A percentile compares a stretch with the other conserved stretches of the same genome.
Conservation (phyloP, 176 grass and related monocot species). For the Hyparrhenia diplandra region DNA sequence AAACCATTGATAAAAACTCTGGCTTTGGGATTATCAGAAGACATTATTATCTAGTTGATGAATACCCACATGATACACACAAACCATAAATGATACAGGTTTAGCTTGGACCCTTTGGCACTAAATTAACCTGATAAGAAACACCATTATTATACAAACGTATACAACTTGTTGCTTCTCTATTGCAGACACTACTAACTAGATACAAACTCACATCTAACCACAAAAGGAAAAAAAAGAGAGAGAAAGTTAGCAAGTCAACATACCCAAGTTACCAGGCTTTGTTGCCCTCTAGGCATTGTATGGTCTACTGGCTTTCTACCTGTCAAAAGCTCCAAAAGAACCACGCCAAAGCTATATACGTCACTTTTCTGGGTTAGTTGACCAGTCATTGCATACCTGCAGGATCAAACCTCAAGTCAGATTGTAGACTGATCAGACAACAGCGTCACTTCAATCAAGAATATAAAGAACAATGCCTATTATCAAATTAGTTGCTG, state of each 20-base stretch:
- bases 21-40: not conserved
- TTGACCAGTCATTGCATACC: constrained; percentile 96
- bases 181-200: not conserved
- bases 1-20: not conserved
- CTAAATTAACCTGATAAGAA: not conserved
- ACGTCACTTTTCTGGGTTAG: constrained; percentile 95
- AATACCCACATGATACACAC: not conserved
- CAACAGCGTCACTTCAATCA: not conserved
- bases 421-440: not conserved
- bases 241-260: not conserved
- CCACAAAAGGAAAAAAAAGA: not conserved
- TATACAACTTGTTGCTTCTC: not conserved
- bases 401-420: constrained; percentile 29
- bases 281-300: constrained; percentile 95
- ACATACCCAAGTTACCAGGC: constrained; percentile 86
- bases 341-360: constrained; percentile 95
- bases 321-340: constrained; percentile 91
- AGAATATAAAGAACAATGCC: not conserved
- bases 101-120: not conserved
- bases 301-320: constrained; percentile 96
- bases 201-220: not conserved
- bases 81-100: not conserved
- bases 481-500: not conserved
- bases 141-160: not conserved
- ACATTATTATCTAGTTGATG: not conserved